Percentiles rank a stretch among this genome's conserved stretches.
Evolutionary conservation across 768 basidiomycete species (phyloP).

Genomic region (Russula brevipes): DNA sequence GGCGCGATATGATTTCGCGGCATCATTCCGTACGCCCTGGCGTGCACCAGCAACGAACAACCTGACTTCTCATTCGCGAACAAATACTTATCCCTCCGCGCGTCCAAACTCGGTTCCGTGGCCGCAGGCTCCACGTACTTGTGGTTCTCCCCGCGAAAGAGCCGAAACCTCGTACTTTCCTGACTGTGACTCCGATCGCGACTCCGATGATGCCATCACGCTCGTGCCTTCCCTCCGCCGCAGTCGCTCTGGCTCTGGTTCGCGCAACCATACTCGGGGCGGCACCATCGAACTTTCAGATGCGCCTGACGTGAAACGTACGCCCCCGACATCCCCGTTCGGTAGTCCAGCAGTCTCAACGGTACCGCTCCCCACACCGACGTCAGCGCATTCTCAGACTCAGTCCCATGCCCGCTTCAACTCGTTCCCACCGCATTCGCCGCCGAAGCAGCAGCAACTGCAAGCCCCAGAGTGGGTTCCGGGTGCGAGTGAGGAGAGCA

Average conservation of each 20-base stretch:
- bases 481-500: conserved; percentile 21
- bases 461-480: conserved; percentile 1
- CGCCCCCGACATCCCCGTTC: conserved; percentile 20
- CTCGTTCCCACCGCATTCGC: conserved; percentile 23
- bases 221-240: conserved; percentile 16
- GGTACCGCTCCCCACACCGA: neutral
- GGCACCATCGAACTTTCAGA: conserved; percentile 7
- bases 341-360: conserved; percentile 8
- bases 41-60: conserved; percentile 29
- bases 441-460: neutral
- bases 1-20: conserved; percentile 53
- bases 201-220: conserved; percentile 20
- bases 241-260: conserved; percentile 1
- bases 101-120: conserved; percentile 39
- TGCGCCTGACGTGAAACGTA: conserved; percentile 16
- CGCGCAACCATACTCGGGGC: conserved; percentile 21
- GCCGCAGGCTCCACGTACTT: conserved; percentile 25
- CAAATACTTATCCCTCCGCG: conserved; percentile 45
- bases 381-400: conserved; percentile 9
- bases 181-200: conserved; percentile 18
- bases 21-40: conserved; percentile 49
- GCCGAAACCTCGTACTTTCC: conserved; percentile 3
- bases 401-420: conserved; percentile 13
- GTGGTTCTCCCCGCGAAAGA: conserved; percentile 11
- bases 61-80: conserved; percentile 35